Conservation (phyloP, 2,329 filamentous ascomycete species). For the Westerdykella aurantiaca region DNA sequence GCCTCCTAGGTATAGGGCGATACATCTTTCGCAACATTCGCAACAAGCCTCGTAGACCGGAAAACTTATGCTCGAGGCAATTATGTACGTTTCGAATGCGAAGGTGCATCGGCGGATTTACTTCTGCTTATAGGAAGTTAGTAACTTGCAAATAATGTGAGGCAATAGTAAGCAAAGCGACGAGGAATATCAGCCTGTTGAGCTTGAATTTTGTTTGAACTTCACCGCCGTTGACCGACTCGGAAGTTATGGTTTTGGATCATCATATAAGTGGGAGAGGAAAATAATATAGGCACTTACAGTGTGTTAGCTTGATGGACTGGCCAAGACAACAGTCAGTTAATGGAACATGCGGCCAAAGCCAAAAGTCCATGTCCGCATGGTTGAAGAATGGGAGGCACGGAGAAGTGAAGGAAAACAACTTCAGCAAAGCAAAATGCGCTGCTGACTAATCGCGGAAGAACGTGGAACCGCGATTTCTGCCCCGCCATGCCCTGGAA, state of each 20-base stretch:
- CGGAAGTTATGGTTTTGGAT: conserved; percentile 32
- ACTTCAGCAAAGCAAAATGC: not conserved
- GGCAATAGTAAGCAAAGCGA: not conserved
- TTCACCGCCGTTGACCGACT: conserved; percentile 29
- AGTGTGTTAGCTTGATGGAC: not conserved
- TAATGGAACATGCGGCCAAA: no score
- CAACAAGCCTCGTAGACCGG: no score
- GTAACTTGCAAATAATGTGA: conserved; percentile 4
- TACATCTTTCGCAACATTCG: no score
- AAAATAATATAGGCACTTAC: conserved; percentile 15
- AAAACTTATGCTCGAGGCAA: no score
- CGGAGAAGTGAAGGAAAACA: not conserved
- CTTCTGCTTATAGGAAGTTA: conserved; percentile 1
- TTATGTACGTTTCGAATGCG: no score
- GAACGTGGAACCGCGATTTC: not conserved
- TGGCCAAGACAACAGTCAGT: no score
- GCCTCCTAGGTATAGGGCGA: no score
- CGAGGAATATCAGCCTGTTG: conserved; percentile 47
- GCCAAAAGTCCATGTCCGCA: no score
- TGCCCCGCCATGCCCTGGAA: not conserved
- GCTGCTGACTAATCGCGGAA: not conserved
- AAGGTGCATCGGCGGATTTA: no score
- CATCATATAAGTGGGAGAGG: conserved; percentile 22
- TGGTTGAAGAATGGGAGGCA: not conserved
- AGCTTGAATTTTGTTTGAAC: conserved; percentile 46